Percentiles rank a stretch among this genome's conserved stretches.
phyloP scores from a whole-genome alignment of 78 protist species.

The Diacronema lutheri region DNA sequence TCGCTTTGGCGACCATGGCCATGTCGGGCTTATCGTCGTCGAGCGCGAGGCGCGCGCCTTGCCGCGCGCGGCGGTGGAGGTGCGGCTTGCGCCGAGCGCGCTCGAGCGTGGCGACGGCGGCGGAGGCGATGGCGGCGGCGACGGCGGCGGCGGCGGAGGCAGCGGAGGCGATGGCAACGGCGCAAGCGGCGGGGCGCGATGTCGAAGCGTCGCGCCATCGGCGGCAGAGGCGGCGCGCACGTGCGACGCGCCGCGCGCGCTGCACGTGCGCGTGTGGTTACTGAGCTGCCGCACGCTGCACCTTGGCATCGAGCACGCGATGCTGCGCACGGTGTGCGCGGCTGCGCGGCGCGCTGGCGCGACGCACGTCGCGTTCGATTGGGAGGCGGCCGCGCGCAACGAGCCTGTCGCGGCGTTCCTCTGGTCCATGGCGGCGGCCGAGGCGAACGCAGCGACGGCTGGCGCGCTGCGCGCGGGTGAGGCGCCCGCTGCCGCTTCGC shows the following conservation, averaged over 20 bases:
- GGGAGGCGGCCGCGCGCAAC: neutral
- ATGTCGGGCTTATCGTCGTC: neutral
- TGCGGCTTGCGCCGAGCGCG: too few relatives aligned
- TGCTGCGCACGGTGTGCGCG: neutral
- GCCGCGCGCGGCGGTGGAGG: neutral
- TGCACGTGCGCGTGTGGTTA: neutral
- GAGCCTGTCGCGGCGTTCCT: slow-evolving; percentile 7
- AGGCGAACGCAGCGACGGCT: neutral
- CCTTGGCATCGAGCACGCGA: neutral
- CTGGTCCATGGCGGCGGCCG: neutral
- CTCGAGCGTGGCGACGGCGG: too few relatives aligned
- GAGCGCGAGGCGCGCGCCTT: neutral
- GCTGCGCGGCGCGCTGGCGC: neutral
- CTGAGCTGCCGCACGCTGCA: slow-evolving; percentile 6
- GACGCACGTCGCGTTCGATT: neutral
- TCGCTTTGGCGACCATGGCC: slow-evolving; percentile 8
- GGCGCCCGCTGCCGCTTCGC: neutral
- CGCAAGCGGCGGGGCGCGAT: too few relatives aligned
- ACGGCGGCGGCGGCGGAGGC: too few relatives aligned
- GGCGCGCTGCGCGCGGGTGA: neutral
- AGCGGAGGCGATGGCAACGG: too few relatives aligned
- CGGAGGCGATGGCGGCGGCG: too few relatives aligned
- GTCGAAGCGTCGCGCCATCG: too few relatives aligned
- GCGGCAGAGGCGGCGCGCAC: neutral
- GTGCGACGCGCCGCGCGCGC: neutral